Conservation (phyloP, 2,329 filamentous ascomycete genomes). For the Hymenoscyphus albidus region DNA sequence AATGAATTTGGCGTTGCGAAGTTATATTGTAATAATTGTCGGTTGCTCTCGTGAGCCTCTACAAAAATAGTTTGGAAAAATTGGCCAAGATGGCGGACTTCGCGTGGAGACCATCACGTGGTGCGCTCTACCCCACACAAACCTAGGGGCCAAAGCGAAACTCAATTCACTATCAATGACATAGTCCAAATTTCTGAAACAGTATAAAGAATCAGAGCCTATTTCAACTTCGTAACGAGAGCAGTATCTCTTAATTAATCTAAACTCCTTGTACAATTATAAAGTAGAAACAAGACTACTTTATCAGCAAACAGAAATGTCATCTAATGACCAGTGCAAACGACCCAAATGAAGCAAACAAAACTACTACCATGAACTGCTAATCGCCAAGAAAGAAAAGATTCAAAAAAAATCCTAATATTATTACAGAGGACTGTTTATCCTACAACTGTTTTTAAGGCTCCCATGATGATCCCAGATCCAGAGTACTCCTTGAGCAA, state of each 20-base stretch:
- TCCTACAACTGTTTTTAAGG: constrained; percentile 31
- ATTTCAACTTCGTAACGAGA: too few relatives aligned
- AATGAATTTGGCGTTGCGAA: not conserved
- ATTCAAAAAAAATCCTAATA: constrained; percentile 8
- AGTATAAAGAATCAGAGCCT: not conserved
- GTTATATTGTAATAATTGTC: constrained; percentile 5
- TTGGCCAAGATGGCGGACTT: not conserved
- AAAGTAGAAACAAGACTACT: too few relatives aligned
- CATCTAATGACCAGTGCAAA: too few relatives aligned
- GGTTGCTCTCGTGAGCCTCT: constrained; percentile 11
- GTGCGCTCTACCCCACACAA: not conserved
- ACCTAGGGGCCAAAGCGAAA: not conserved
- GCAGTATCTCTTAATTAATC: too few relatives aligned
- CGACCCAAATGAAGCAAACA: not conserved
- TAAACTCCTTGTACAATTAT: too few relatives aligned
- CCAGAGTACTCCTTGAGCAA: constrained; percentile 20
- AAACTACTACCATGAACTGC: not conserved
- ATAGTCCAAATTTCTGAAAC: not conserved
- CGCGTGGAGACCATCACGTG: not conserved
- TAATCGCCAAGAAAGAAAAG: not conserved
- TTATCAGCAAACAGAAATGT: too few relatives aligned
- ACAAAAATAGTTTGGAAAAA: constrained; percentile 7
- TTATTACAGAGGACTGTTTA: constrained; percentile 31
- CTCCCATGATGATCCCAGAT: constrained; percentile 19
- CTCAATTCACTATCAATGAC: not conserved